These are phyloP conservation scores for Coniosporium tulheliwenetii DNA, from an alignment of 2,329 filamentous ascomycete species.

Conservation along the genomic window DNA sequence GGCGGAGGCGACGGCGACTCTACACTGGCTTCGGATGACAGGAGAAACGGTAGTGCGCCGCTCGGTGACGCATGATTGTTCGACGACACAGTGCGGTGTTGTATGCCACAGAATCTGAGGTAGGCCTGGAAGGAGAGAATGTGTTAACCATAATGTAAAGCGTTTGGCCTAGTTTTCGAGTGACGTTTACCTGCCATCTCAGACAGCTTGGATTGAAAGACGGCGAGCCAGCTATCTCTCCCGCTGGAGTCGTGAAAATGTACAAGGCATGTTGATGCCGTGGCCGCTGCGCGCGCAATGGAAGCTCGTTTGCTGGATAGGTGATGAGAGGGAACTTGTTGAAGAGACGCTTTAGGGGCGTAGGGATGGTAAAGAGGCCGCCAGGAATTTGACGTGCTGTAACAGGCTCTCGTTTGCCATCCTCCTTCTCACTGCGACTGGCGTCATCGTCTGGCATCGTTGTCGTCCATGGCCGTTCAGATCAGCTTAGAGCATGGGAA, in stretches of 20 bases:
- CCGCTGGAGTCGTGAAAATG: constrained; percentile 56
- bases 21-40: constrained; percentile 30
- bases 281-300: constrained; percentile 38
- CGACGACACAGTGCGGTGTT: constrained; percentile 52
- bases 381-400: neutral
- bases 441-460: constrained; percentile 10
- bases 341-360: constrained; percentile 69
- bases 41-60: constrained; percentile 75
- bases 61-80: constrained; percentile 89
- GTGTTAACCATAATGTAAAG: neutral
- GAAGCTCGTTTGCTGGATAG: constrained; percentile 61
- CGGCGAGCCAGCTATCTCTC: constrained; percentile 44
- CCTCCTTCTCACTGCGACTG: neutral
- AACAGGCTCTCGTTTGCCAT: neutral
- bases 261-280: constrained; percentile 47
- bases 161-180: no score
- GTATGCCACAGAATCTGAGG: constrained; percentile 58
- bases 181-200: constrained; percentile 72
- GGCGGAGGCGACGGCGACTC: constrained; percentile 19
- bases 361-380: constrained; percentile 43
- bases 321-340: constrained; percentile 65
- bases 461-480: constrained; percentile 2
- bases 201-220: constrained; percentile 88
- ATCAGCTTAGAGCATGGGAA: neutral
- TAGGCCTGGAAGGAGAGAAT: constrained; percentile 44